Evolutionary conservation across 140 eudicot species (phyloP), one percentile per base, ranked within the genome.

Genomic region (Stevia rebaudiana): DNA sequence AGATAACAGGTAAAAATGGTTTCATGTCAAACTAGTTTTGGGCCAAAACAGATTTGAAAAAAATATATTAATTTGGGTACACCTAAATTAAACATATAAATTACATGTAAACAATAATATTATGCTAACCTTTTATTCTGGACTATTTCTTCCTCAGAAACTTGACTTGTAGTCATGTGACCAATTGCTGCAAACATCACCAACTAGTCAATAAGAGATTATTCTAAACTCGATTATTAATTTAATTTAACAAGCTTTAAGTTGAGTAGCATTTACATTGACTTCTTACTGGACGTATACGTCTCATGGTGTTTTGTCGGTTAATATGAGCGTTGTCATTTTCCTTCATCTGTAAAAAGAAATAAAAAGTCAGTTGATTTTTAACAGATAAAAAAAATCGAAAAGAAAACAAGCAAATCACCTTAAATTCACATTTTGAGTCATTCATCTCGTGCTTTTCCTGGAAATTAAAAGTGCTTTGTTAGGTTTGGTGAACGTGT

Each of bases 121-220:
- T 56, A 44, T 31, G 41, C 63, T 11, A n/a, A 90, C 97, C 95
- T 86, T 84, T 90, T 90, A 72, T 76, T 80, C 52, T 67, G 82
- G 49, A 42, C 64, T 10, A 52, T 59, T 62, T 80, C 90, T 23
- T 76, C 78, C 30, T 77, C 91, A 16, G 79, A 55, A 61, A 67
- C 65, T 56, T 76, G 74, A 80, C 67, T 72, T 43, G 66, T 57
- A 15, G 75, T 64, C 48, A 71, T 62, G 17, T 79, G 71, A 57
- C 90, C 89, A 72, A 75, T 63, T 59, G 97, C 95, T 90, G 85
- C 80, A 76, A 51, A 39, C 42, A 74, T 31, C 30, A 43, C 43
- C 19, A 28, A 28, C 75, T 56, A 58, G 4, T 70, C 12, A 22
- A 54, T 25, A 22, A 53, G 39, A 39, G 65, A n/a, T n/a, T 17